Base-by-base conservation (phyloP, 2,329 filamentous ascomycete genomes). In the Cladorrhinum sp. region DNA sequence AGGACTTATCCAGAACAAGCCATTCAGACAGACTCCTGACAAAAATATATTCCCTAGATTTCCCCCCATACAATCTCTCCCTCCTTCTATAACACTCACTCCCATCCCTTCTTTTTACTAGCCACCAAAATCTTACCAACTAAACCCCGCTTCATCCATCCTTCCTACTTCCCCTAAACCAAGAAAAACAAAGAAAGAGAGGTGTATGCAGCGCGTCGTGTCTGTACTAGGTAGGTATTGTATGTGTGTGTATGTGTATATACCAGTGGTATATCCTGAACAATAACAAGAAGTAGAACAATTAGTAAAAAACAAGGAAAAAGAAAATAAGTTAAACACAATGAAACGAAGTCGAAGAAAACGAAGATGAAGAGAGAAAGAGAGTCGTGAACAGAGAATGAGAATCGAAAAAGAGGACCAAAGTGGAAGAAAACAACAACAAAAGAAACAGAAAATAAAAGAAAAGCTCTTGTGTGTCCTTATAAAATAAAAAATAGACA, bases 361-460 rank as follows among this genome's bases (percentile, higher is more conserved):
- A 20, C 22, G 57, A 25, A 38, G 27, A 29, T 55, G 45, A 13
- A 13, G 13, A 32, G 6, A 13, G 29, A 32, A 32, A 32, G 29
- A 32, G 13, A 32, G 13, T 32, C 13, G 29, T 32, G 13, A 32
- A 32, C 6, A 32, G 51, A 45, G 13, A 22, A 13, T 4, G 50
- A 38, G 41, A 23, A 49, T 16, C 49, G 22, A 48, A 49, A 54
- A 29, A 38, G 22, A 41, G 16, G 38, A 27, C 6, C 36, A 13
- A 41, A 41, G 36, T 13, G 36, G 23, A 32, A 48, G 38, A 50
- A 49, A 54, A 52, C 29, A 48, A 58, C 18, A 55, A 38, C 22
- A 54, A 32, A 56, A 29, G 18, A 36, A 4, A 32, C 29, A 45
- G n/a, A 59, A 55, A 61, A 56, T 58, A 58, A 36, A 62, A 56